These are phyloP conservation scores for Helicocarpus griseus DNA, from an alignment of 2,329 filamentous ascomycete species.

Conservation along the genomic window DNA sequence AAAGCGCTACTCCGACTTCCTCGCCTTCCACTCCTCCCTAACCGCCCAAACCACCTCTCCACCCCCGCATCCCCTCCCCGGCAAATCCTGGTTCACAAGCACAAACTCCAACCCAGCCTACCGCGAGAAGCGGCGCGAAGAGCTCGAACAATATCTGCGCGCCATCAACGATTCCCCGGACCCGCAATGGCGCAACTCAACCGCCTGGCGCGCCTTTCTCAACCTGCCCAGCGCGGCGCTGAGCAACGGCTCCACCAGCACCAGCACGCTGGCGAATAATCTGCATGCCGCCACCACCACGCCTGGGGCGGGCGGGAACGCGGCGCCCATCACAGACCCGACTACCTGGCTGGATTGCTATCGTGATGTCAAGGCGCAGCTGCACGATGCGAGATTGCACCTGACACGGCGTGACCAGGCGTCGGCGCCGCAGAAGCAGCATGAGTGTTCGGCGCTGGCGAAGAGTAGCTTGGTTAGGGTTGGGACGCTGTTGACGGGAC, in stretches of 20 bases:
- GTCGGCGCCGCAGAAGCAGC: constrained; percentile 48
- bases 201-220: constrained; percentile 49
- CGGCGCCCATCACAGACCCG: constrained; percentile 38
- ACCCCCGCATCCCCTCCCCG: constrained; percentile 46
- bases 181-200: constrained; percentile 47
- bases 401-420: constrained; percentile 53
- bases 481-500: constrained; percentile 43
- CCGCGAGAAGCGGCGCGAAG: constrained; percentile 47
- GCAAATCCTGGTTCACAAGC: constrained; percentile 52
- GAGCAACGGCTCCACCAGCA: constrained; percentile 23
- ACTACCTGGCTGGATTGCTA: constrained; percentile 54
- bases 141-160: constrained; percentile 49
- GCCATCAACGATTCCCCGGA: constrained; percentile 49
- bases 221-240: constrained; percentile 41
- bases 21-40: constrained; percentile 44
- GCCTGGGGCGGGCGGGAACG: constrained; percentile 22
- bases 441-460: constrained; percentile 52
- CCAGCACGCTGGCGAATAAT: constrained; percentile 18
- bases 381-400: constrained; percentile 51
- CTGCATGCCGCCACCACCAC: constrained; percentile 36
- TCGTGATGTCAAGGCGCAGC: constrained; percentile 47
- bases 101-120: constrained; percentile 48
- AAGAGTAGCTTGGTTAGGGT: constrained; percentile 51
- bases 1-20: constrained; percentile 58
- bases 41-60: constrained; percentile 40